A percentile compares a stretch with the other conserved stretches of the same genome.
These are phyloP conservation scores for Lyophyllum shimeji DNA, from an alignment of 768 basidiomycete species.

Conservation along the genomic window DNA sequence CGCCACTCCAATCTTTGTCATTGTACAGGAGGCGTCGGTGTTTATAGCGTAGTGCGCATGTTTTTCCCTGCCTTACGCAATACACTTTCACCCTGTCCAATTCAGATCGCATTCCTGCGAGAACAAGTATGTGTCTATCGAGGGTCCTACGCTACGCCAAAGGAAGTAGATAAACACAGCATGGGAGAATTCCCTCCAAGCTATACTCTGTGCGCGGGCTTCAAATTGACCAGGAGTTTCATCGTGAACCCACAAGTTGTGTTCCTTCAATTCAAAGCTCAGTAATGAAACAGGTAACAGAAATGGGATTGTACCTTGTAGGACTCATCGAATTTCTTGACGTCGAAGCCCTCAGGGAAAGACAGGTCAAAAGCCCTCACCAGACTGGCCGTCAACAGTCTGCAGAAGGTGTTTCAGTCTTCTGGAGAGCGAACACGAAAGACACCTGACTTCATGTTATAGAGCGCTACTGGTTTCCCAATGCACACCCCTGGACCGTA, in stretches of 20 bases:
- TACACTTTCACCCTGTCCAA: background rate
- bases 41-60: background rate
- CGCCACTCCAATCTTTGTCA: background rate
- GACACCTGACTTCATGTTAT: slow-evolving; percentile 23
- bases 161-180: too few relatives aligned
- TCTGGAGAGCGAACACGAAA: background rate
- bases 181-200: too few relatives aligned
- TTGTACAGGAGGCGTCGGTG: background rate
- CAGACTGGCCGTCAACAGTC: slow-evolving; percentile 16
- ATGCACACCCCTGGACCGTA: slow-evolving; percentile 22
- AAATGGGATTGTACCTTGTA: slow-evolving; percentile 16
- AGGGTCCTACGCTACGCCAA: too few relatives aligned
- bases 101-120: background rate
- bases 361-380: slow-evolving; percentile 15
- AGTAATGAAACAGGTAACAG: background rate
- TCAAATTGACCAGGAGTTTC: background rate
- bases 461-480: slow-evolving; percentile 25
- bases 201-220: too few relatives aligned
- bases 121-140: too few relatives aligned
- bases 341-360: slow-evolving; percentile 15
- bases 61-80: background rate
- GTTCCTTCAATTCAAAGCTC: slow-evolving; percentile 14
- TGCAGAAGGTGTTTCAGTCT: background rate
- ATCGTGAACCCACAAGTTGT: slow-evolving; percentile 24
- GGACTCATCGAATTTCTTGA: slow-evolving; percentile 18